Evolutionary conservation across 2,329 filamentous ascomycete genomes (phyloP).

Genomic region (Aspergillus ochraceus): DNA sequence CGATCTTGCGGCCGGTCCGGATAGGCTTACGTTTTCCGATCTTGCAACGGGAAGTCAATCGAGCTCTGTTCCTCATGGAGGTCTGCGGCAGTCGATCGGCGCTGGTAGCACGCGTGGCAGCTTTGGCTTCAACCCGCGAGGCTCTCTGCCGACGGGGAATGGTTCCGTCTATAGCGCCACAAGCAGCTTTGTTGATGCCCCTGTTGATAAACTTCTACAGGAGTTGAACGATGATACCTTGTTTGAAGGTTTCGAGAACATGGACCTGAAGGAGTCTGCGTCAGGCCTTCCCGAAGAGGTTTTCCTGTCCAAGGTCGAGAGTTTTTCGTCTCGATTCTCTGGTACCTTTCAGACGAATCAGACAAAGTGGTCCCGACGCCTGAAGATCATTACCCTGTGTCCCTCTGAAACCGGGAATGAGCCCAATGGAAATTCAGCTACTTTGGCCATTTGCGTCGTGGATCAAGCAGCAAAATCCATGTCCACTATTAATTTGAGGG

Average conservation of each 20-base stretch:
- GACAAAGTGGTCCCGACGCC: constrained; percentile 24
- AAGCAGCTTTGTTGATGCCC: constrained; percentile 66
- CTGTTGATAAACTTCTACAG: constrained; percentile 69
- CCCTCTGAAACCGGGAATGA: constrained; percentile 39
- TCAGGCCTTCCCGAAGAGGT: constrained; percentile 72
- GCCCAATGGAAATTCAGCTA: constrained; percentile 31
- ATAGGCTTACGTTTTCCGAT: constrained; percentile 77
- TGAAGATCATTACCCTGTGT: constrained; percentile 64
- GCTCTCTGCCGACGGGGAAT: constrained; percentile 55
- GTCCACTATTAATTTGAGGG: constrained; percentile 64
- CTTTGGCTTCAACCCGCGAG: constrained; percentile 53
- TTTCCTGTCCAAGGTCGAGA: constrained; percentile 69
- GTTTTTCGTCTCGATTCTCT: constrained; percentile 58
- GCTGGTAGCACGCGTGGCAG: constrained; percentile 65
- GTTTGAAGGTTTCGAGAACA: constrained; percentile 68
- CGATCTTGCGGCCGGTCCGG: constrained; percentile 82
- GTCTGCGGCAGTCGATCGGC: constrained; percentile 70
- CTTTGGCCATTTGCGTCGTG: constrained; percentile 62
- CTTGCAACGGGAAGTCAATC: constrained; percentile 53
- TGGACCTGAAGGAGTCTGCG: constrained; percentile 71
- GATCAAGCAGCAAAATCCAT: constrained; percentile 68
- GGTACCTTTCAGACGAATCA: constrained; percentile 28
- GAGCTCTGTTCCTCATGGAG: constrained; percentile 40
- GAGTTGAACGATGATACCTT: constrained; percentile 63
- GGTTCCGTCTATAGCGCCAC: constrained; percentile 50